Base-by-base conservation (phyloP, 345 rosid genomes). In the Nephelium lappaceum region DNA sequence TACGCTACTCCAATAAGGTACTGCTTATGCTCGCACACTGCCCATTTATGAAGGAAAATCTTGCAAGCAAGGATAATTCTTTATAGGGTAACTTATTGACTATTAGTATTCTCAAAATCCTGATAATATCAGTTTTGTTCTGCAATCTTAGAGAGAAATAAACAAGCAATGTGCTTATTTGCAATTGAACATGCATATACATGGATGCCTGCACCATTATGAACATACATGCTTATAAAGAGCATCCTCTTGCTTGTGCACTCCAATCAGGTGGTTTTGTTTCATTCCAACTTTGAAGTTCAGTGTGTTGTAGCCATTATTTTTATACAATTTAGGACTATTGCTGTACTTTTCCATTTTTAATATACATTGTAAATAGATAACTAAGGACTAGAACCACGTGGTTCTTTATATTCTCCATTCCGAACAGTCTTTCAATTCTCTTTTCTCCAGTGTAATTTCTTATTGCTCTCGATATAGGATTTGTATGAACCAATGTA, bases 101-200 rank as follows among this genome's bases (percentile, higher is more conserved):
- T 51, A 9, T 14, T 69, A 14, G 23, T 47, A 45, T 69, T 70
- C 73, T 71, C 43, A 31, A 31, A 71, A 71, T 53, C 74, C 24
- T 36, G 21, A 18, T 27, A n/a, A 42, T 49, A 67, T 41, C 49
- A 42, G n/a, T 49, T 49, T 4, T 49, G 55, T 14, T 49, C 14
- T 14, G 57, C 18, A 69, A 51, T 47, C 70, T 12, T 80, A 38
- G 65, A 53, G 41, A 70, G 36, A 61, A 39, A 23, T 45, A 45
- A 43, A 5, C 57, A 62, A 24, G 63, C 24, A 63, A 15, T 2
- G 0, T 25, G 24, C 62, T 45, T 10, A 25, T 12, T 39, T 27
- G 61, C 19, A 31, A 27, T 24, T 73, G 55, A 60, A 60, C 42
- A 16, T 25, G n/a, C 38, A 41, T 60, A 3, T 73, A 49, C 53